phyloP scores from a whole-genome alignment of 345 rosid genomes.

The Hirschfeldia incana region DNA sequence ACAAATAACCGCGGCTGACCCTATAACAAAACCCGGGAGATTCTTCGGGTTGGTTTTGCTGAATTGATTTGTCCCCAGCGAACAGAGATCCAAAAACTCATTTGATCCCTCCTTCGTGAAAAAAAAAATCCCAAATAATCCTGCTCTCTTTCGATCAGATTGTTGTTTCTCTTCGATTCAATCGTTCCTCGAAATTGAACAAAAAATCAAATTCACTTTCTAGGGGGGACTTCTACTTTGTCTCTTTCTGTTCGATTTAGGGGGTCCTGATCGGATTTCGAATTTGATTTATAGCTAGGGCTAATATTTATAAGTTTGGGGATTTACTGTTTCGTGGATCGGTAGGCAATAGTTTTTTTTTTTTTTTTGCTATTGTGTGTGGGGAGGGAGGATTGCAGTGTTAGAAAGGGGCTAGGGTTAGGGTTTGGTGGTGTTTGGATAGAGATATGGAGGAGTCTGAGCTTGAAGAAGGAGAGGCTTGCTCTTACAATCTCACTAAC shows the following conservation, averaged over 20 bases:
- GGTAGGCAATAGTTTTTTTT: background rate
- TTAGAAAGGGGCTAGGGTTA: background rate
- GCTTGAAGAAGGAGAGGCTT: constrained; percentile 5
- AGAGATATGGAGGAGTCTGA: background rate
- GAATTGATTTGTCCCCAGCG: background rate
- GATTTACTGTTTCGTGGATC: background rate
- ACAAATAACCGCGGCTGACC: background rate
- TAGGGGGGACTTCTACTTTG: background rate
- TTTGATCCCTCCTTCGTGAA: background rate
- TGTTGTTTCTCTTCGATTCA: background rate
- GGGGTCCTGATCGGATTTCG: background rate
- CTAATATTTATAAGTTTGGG: background rate
- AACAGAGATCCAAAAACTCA: background rate
- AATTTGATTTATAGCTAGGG: background rate
- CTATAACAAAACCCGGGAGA: background rate
- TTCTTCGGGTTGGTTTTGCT: background rate
- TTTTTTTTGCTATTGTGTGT: background rate
- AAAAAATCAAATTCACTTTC: background rate
- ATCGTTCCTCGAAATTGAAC: background rate
- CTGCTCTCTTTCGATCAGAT: background rate
- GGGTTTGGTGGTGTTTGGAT: background rate
- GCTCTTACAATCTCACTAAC: background rate
- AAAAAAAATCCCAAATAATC: background rate
- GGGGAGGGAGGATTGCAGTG: background rate
- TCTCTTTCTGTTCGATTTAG: background rate